Base-by-base conservation (phyloP, 2,329 filamentous ascomycete species). In the Paecilomyces dactylethromorphus region DNA sequence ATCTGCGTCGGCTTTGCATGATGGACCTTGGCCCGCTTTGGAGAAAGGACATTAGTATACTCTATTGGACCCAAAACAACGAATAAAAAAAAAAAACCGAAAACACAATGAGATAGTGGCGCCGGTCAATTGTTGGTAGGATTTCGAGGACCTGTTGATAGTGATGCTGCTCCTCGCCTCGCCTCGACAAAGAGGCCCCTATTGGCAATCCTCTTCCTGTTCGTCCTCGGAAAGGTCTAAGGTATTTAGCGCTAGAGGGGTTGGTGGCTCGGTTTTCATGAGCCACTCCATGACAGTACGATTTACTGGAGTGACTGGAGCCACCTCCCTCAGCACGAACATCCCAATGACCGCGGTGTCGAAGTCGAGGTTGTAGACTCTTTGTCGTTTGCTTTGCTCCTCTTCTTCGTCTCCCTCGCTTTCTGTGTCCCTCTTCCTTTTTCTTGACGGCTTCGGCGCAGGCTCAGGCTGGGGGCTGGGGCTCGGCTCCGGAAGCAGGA, bases 11-110 rank as follows among this genome's bases (percentile, higher is more conserved):
- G 78, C 68, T 88, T 84, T 60, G 85, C 84, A 66, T 92, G 89
- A 60, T 84, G 84, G 33, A 93, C 79, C 75, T 92, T 96, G 3
- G 88, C 79, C 65, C 91, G 84, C 84, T 92, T 84, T 65, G 74
- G 80, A 35, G 15, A 45, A 53, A 8, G 56, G n/a, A 31, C 53
- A 63, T 71, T 58, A 71, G 63, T 55, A 58, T 21, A 15, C 6
- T 10, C 7, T 18, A 45, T 21, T 7, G 49, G 12, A n/a, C 32
- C 29, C 22, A 55, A 55, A 58, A 50, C 26, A 24, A 35, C 18
- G 5, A 32, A 45, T 53, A 33, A 15, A 11, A 32, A 53, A 32
- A 45, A 53, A 33, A 15, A 11, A 32, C 26, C 26, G 26, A 29
- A 29, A 53, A 26, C 24, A 21, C 21, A 54, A 26, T 54, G 35